Conservation (phyloP, 495 filamentous ascomycete species). For the Lophiotrema nucula region DNA sequence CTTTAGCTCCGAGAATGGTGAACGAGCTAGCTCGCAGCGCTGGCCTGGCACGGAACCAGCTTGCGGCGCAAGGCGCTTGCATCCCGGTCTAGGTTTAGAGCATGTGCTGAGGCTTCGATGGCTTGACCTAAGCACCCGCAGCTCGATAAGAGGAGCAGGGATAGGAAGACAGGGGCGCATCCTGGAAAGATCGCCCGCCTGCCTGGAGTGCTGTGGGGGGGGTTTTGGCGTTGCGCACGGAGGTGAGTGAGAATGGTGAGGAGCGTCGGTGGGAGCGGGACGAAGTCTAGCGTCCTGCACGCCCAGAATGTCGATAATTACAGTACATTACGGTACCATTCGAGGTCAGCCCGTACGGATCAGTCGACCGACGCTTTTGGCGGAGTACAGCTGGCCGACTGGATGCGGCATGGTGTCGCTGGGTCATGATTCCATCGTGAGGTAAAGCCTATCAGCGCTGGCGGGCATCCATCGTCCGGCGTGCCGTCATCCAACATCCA, state of each 20-base stretch:
- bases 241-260: constrained; percentile 1
- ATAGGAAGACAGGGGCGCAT: not conserved
- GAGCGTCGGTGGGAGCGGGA: too few relatives aligned
- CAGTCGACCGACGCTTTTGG: too few relatives aligned
- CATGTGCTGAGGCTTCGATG: constrained; percentile 24
- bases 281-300: too few relatives aligned
- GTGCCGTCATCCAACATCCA: too few relatives aligned
- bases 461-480: too few relatives aligned
- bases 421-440: too few relatives aligned
- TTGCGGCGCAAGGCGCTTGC: constrained; percentile 34
- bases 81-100: constrained; percentile 7
- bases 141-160: constrained; percentile 8
- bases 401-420: too few relatives aligned
- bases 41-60: constrained; percentile 21
- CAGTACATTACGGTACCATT: too few relatives aligned
- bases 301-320: too few relatives aligned
- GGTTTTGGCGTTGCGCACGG: not conserved
- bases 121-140: constrained; percentile 1
- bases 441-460: not conserved
- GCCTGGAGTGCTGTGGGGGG: not conserved
- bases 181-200: not conserved
- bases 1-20: constrained; percentile 21
- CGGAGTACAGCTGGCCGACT: too few relatives aligned
- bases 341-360: too few relatives aligned
- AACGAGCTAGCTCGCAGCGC: not conserved